These are phyloP conservation scores for Thelephora terrestris DNA, from an alignment of 1,284 basidiomycete genomes.

Conservation along the genomic window DNA sequence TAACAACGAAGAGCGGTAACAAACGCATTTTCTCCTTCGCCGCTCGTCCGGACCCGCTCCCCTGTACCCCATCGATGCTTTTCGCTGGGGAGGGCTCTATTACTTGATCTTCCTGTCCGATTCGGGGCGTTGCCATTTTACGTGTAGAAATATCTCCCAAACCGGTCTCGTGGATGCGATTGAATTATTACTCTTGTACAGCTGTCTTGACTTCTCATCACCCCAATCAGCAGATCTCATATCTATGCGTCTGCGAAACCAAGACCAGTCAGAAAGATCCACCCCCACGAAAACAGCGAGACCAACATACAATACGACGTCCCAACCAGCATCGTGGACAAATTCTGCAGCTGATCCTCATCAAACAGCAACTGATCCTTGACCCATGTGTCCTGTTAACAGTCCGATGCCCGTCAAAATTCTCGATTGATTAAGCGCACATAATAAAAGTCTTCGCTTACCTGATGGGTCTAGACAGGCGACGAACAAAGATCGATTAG, in stretches of 20 bases:
- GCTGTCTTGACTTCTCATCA: neutral
- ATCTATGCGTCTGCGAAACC: constrained; percentile 9
- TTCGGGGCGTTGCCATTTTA: too few relatives aligned
- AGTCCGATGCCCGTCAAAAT: neutral
- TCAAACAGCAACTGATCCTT: constrained; percentile 86
- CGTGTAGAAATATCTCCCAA: too few relatives aligned
- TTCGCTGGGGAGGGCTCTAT: too few relatives aligned
- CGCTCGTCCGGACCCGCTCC: too few relatives aligned
- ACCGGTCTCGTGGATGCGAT: too few relatives aligned
- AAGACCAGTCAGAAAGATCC: neutral
- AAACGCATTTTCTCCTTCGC: too few relatives aligned
- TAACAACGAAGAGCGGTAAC: too few relatives aligned
- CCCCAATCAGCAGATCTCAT: constrained; percentile 7
- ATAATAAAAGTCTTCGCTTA: constrained; percentile 18
- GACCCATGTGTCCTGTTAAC: constrained; percentile 76
- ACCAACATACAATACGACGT: constrained; percentile 75
- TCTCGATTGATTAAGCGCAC: neutral
- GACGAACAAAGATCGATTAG: constrained; percentile 9
- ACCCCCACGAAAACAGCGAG: too few relatives aligned
- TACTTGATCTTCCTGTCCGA: too few relatives aligned
- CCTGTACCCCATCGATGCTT: too few relatives aligned
- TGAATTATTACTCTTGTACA: too few relatives aligned
- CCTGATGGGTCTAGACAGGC: constrained; percentile 54
- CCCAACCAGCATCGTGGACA: constrained; percentile 84
- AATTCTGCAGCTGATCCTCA: constrained; percentile 80